These are phyloP conservation scores for Colletotrichum cordylinicola DNA, from an alignment of 2,329 filamentous ascomycete genomes.

Conservation along the genomic window DNA sequence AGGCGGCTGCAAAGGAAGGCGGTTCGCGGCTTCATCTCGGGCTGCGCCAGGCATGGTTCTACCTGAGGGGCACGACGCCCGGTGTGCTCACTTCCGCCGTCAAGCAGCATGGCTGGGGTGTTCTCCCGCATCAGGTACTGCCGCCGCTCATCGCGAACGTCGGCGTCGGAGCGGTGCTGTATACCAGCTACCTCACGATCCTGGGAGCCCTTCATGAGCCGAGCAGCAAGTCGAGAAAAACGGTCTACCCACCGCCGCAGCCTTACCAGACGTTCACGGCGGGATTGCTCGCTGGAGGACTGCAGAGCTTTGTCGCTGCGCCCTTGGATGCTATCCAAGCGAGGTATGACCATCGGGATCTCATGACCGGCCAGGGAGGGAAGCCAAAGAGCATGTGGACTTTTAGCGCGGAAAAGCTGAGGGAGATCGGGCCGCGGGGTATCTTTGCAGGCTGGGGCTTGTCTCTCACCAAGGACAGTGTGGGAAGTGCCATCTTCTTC, in stretches of 20 bases:
- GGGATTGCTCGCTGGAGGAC: conserved; percentile 70
- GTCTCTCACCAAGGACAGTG: conserved; percentile 71
- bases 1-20: conserved; percentile 39
- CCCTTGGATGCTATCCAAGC: conserved; percentile 79
- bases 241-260: conserved; percentile 73
- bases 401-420: conserved; percentile 67
- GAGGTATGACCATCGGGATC: conserved; percentile 66
- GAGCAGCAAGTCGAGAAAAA: conserved; percentile 59
- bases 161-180: conserved; percentile 75
- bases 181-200: conserved; percentile 77
- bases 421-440: conserved; percentile 74
- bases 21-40: conserved; percentile 35
- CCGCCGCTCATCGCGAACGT: conserved; percentile 79
- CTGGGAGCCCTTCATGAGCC: conserved; percentile 71
- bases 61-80: conserved; percentile 70
- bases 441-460: conserved; percentile 78
- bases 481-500: conserved; percentile 77
- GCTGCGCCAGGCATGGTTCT: conserved; percentile 48
- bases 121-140: conserved; percentile 78
- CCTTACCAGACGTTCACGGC: conserved; percentile 70
- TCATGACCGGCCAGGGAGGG: conserved; percentile 46
- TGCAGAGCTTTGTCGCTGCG: conserved; percentile 76
- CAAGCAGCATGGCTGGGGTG: conserved; percentile 72
- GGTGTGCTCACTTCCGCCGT: conserved; percentile 73
- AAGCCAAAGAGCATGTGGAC: conserved; percentile 72